Conservation (phyloP, 2,329 filamentous ascomycete species). For the Colletotrichum sp. region DNA sequence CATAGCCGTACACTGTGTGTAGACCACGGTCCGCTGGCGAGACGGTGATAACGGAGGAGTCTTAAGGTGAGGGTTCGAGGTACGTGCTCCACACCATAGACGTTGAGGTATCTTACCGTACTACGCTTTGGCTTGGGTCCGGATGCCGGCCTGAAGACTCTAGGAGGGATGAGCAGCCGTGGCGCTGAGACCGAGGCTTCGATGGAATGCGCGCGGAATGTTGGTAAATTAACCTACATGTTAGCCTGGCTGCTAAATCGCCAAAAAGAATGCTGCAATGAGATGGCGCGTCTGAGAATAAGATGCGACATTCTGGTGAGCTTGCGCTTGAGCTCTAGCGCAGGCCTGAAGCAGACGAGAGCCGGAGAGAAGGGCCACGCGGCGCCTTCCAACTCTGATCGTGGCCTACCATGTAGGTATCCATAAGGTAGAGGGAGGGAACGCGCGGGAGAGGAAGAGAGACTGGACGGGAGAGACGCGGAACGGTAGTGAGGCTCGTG, state of each 20-base stretch:
- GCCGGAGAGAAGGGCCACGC: neutral
- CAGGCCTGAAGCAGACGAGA: slow-evolving; percentile 5
- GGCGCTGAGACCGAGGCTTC: slow-evolving; percentile 1
- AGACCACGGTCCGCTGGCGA: neutral
- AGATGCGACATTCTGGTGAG: slow-evolving; percentile 14
- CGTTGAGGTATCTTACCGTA: slow-evolving; percentile 1
- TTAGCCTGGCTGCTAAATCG: slow-evolving; percentile 1
- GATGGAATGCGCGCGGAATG: slow-evolving; percentile 11
- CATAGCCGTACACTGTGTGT: neutral
- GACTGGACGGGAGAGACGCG: neutral
- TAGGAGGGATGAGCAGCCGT: neutral
- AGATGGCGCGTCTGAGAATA: slow-evolving; percentile 10
- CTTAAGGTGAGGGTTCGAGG: neutral
- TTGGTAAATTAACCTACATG: slow-evolving; percentile 7
- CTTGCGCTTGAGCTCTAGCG: neutral
- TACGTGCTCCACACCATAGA: slow-evolving; percentile 10
- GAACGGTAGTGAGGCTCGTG: slow-evolving; percentile 6
- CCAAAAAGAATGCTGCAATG: slow-evolving; percentile 3
- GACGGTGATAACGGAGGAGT: neutral
- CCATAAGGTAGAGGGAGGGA: neutral
- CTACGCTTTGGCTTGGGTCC: neutral
- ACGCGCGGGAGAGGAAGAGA: neutral
- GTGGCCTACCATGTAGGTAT: neutral
- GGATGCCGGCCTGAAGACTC: neutral
- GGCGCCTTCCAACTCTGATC: neutral